phyloP scores from a whole-genome alignment of 163 green algal species.

The Scenedesmus sp. region DNA sequence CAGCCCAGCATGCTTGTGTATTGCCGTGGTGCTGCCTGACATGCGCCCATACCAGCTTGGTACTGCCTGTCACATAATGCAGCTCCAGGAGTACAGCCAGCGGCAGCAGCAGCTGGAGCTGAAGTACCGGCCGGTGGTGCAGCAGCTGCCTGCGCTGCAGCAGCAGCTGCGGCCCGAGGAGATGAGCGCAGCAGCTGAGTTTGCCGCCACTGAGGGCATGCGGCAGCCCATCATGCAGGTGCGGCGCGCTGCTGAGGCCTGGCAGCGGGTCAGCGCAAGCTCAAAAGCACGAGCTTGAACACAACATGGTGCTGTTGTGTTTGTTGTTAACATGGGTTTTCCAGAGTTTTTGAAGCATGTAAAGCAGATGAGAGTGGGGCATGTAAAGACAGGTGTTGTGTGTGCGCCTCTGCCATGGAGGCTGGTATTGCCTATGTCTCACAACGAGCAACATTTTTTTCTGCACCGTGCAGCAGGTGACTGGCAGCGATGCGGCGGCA shows the following conservation, averaged over 20 bases:
- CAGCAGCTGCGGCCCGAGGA: conserved; percentile 34
- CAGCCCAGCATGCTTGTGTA: neutral
- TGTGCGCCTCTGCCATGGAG: too few species aligned
- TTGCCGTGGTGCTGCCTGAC: neutral
- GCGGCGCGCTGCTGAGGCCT: neutral
- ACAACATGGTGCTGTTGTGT: too few species aligned
- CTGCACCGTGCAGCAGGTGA: conserved; percentile 7
- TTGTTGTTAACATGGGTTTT: too few species aligned
- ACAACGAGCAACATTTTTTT: neutral
- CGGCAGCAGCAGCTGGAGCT: conserved; percentile 45
- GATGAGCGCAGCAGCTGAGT: conserved; percentile 39
- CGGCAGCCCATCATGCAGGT: conserved; percentile 44
- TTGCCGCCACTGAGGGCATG: conserved; percentile 43
- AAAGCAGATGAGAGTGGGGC: too few species aligned
- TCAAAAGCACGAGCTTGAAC: too few species aligned
- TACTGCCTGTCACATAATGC: neutral
- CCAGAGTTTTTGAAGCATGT: too few species aligned
- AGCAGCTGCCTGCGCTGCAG: conserved; percentile 35
- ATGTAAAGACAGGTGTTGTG: too few species aligned
- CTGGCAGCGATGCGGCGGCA: neutral
- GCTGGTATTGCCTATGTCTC: too few species aligned
- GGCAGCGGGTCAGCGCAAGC: too few species aligned
- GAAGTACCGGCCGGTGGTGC: conserved; percentile 37
- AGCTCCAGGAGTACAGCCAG: conserved; percentile 37
- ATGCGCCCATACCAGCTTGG: neutral